Evolutionary conservation across 148 eudicot genomes (phyloP).

Genomic region (Arctostaphylos glauca): DNA sequence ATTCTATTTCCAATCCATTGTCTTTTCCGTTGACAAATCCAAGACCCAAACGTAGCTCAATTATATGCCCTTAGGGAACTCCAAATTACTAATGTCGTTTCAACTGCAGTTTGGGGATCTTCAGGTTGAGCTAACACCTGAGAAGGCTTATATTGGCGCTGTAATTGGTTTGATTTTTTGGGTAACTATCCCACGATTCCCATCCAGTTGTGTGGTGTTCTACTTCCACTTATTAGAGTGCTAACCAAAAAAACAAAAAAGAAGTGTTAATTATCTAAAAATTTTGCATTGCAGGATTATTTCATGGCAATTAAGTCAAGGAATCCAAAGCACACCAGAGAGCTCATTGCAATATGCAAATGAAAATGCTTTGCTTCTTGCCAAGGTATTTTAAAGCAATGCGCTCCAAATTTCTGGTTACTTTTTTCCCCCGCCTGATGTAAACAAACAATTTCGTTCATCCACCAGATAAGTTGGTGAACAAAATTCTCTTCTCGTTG

Average conservation of each 20-base stretch:
- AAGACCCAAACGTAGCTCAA: not conserved
- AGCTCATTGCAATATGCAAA: constrained; percentile 79
- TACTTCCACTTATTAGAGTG: not conserved
- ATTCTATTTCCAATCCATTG: not conserved
- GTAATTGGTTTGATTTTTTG: constrained; percentile 59
- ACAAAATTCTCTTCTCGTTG: not conserved
- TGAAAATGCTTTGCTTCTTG: constrained; percentile 80
- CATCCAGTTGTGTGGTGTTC: constrained; percentile 5
- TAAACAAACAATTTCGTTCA: not conserved
- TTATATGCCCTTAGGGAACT: not conserved
- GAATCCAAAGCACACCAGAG: constrained; percentile 82
- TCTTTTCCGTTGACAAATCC: not conserved
- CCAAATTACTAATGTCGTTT: constrained; percentile 13
- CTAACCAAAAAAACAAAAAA: not conserved
- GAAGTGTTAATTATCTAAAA: not conserved
- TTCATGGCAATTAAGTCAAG: constrained; percentile 88
- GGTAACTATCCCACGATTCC: constrained; percentile 35
- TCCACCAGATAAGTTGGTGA: not conserved
- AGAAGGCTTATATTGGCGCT: constrained; percentile 81
- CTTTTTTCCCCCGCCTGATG: not conserved
- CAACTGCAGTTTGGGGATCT: constrained; percentile 85
- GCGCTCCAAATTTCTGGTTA: not conserved
- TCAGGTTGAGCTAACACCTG: constrained; percentile 77
- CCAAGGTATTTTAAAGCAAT: constrained; percentile 49
- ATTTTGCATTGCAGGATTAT: constrained; percentile 47